These are phyloP conservation scores for Saturnispora hagleri DNA, from an alignment of 805 yeast genomes.

Conservation along the genomic window DNA sequence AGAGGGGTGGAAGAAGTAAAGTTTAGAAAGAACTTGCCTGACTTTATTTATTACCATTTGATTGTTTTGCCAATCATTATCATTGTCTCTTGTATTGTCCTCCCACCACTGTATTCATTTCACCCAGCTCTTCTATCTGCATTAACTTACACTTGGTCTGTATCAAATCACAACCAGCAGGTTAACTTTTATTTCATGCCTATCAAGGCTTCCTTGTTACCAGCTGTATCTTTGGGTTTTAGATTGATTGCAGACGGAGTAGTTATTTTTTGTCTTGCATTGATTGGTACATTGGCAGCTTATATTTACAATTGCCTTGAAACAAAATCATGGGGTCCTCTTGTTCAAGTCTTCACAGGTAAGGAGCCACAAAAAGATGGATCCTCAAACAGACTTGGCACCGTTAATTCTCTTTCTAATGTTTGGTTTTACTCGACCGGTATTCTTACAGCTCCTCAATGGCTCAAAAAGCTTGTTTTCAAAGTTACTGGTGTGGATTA, in stretches of 20 bases:
- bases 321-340: conserved; percentile 44
- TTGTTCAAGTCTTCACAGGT: conserved; percentile 27
- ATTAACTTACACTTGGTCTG: conserved; percentile 53
- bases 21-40: conserved; percentile 41
- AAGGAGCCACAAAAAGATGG: conserved; percentile 18
- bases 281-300: conserved; percentile 46
- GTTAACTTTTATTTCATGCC: conserved; percentile 47
- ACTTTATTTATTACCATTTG: conserved; percentile 46
- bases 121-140: conserved; percentile 40
- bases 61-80: conserved; percentile 40
- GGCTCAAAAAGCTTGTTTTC: conserved; percentile 29
- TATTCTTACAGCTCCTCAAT: conserved; percentile 45
- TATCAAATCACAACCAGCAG: conserved; percentile 42
- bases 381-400: conserved; percentile 24
- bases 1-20: conserved; percentile 46
- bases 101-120: conserved; percentile 24
- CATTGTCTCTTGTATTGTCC: conserved; percentile 22
- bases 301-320: conserved; percentile 56
- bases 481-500: conserved; percentile 26
- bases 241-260: conserved; percentile 38
- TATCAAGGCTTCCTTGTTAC: conserved; percentile 46
- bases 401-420: conserved; percentile 17
- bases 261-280: conserved; percentile 31
- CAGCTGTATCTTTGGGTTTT: conserved; percentile 34
- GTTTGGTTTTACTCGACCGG: conserved; percentile 43